A percentile compares a stretch with the other conserved stretches of the same genome.
These are phyloP conservation scores for Penicillium atrosanguineum DNA, from an alignment of 495 filamentous ascomycete species.

Conservation along the genomic window DNA sequence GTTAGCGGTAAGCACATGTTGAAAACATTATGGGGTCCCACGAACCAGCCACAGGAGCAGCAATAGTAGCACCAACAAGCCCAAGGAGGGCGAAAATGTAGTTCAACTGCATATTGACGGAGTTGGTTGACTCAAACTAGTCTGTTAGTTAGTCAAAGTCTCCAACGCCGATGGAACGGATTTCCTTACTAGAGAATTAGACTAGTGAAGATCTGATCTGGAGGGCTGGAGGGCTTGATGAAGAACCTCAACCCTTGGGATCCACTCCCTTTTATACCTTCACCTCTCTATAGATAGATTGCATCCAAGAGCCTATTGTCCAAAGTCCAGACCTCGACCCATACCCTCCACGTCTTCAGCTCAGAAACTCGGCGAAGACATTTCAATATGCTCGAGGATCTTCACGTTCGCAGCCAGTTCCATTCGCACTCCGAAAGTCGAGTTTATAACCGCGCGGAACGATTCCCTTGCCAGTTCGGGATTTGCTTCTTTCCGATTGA, in stretches of 20 bases:
- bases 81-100: conserved; percentile 13
- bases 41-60: conserved; percentile 11
- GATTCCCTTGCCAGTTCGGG: neutral
- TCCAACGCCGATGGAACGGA: neutral
- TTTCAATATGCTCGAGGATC: neutral
- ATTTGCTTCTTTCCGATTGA: neutral
- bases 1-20: neutral
- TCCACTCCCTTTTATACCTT: neutral
- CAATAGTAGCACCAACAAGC: conserved; percentile 12
- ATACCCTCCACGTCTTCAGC: neutral
- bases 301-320: neutral
- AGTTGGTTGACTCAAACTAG: neutral
- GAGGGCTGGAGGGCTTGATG: neutral
- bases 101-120: conserved; percentile 13
- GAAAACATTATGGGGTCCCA: conserved; percentile 3
- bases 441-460: neutral
- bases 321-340: too few relatives aligned
- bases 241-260: neutral
- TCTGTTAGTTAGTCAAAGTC: neutral
- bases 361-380: conserved; percentile 11
- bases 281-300: neutral
- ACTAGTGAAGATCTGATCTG: neutral
- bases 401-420: neutral
- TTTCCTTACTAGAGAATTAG: neutral
- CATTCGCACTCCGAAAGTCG: neutral